Base-by-base conservation (phyloP, 2,329 filamentous ascomycete species). In the Arthroderma sp. region DNA sequence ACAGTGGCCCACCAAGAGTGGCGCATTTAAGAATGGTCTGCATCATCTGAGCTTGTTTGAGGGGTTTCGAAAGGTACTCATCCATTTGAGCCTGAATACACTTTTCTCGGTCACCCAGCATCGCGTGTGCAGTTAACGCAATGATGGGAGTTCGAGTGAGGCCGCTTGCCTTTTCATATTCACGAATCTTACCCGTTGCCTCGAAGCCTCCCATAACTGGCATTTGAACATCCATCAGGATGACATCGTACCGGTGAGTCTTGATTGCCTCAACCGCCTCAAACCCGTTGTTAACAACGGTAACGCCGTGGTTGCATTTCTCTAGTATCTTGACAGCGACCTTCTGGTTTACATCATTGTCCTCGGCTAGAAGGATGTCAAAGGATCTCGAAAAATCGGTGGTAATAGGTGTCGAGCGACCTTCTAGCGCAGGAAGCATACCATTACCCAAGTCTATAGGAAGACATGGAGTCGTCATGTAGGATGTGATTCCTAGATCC, bases 151-250 rank as follows among this genome's bases (percentile, higher is more conserved):
- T 94, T 43, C 89, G 78, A 47, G 85, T 80, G 31, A 85, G 75
- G 45, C 81, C 81, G 53, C 85, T 77, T 52, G 81, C 83, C 48
- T 82, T 80, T 63, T 98, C 91, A 63, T 89, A 96, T 62, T 95
- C 87, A 57, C 91, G 80, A 53, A 98, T 98, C 70, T 94, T 94
- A 53, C 81, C 85, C 4, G 91, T 98, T 9, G 91, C 88, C 66
- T 98, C 91, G 60, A 98, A 96, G 38, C 91, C 91, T 60, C 91
- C 91, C 88, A 96, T 96, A 57, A 96, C 84, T n/a, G 91, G 91
- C 91, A 98, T 98, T 62, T 96, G 91, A 11, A 98, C 91, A 60
- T 98, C 91, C 91, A 98, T 98, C 40, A 98, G 74, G 52, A 98
- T 91, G 49, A 94, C 85, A 62, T 98, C 91, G 61, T 93, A 98